Percentiles rank a stretch among this genome's conserved stretches.
These are phyloP conservation scores for Candida nemodendra DNA, from an alignment of 805 yeast genomes.

Conservation along the genomic window DNA sequence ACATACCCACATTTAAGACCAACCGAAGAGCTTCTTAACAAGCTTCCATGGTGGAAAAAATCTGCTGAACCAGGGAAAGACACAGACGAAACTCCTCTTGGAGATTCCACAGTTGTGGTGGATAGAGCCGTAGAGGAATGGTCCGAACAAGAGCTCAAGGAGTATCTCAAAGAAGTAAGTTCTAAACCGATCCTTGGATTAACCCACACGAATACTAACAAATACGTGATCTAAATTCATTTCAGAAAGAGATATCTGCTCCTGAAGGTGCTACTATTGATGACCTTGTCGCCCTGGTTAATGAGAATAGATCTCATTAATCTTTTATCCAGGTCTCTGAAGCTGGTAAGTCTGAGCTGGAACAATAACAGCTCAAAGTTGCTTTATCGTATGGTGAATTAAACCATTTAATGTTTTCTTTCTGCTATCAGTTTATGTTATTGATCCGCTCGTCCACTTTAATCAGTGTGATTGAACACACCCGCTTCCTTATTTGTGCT, in stretches of 20 bases:
- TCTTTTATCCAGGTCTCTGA: conserved; percentile 1
- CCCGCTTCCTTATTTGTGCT: no score
- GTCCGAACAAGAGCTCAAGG: conserved; percentile 37
- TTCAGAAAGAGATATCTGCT: conserved; percentile 45
- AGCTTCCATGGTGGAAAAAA: conserved; percentile 5
- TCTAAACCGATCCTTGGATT: no score
- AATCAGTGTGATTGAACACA: no score
- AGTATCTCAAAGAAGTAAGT: conserved; percentile 42
- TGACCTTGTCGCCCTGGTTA: conserved; percentile 48
- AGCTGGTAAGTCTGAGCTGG: background rate
- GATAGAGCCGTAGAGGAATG: conserved; percentile 23
- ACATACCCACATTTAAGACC: conserved; percentile 50
- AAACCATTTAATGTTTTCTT: background rate
- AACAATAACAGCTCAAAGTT: background rate
- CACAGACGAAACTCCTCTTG: conserved; percentile 4
- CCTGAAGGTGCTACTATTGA: conserved; percentile 45
- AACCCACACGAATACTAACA: conserved; percentile 14
- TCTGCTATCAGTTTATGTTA: background rate
- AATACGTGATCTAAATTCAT: no score
- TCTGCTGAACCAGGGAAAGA: conserved; percentile 2
- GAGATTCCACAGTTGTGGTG: conserved; percentile 32
- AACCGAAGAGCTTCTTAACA: conserved; percentile 7
- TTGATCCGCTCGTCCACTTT: no score
- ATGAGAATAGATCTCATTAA: conserved; percentile 35
- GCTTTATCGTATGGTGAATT: background rate